Conservation (phyloP, 169 alveolate species). For the Perkinsus olseni region DNA sequence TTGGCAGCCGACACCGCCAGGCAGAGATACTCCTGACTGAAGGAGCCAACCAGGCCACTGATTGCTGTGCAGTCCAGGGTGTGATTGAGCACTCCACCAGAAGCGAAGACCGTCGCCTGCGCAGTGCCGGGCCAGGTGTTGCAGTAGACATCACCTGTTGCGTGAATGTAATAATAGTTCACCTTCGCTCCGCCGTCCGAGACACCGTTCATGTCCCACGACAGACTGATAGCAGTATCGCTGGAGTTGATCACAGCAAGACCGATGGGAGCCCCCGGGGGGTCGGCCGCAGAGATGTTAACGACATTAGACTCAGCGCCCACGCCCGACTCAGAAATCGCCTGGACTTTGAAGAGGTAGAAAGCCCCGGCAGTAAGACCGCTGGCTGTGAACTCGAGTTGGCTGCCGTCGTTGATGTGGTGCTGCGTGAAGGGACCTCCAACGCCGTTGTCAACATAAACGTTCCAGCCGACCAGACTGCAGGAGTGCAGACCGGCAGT, state of each 20-base stretch:
- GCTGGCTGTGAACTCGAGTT: neutral
- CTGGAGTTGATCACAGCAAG: neutral
- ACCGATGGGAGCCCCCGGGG: neutral
- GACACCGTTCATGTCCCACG: neutral
- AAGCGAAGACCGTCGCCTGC: neutral
- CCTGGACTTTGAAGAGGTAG: slow-evolving; percentile 7
- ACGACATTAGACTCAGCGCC: neutral
- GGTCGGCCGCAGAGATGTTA: neutral
- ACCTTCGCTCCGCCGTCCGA: neutral
- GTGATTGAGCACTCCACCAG: neutral
- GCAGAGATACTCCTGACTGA: neutral
- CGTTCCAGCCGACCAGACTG: neutral
- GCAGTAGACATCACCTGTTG: neutral
- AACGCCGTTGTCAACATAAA: neutral
- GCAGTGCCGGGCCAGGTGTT: neutral
- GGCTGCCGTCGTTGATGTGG: neutral
- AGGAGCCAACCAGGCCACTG: neutral
- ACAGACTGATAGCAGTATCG: neutral
- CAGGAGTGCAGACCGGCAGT: neutral
- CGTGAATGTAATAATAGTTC: neutral
- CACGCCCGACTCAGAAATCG: neutral
- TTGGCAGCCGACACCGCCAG: neutral
- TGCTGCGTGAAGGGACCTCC: neutral
- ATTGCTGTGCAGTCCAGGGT: neutral
- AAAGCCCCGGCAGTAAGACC: neutral